Evolutionary conservation across 176 grass and related monocot genomes (phyloP), one percentile per base, ranked within the genome.

Genomic region (Secale cereale): DNA sequence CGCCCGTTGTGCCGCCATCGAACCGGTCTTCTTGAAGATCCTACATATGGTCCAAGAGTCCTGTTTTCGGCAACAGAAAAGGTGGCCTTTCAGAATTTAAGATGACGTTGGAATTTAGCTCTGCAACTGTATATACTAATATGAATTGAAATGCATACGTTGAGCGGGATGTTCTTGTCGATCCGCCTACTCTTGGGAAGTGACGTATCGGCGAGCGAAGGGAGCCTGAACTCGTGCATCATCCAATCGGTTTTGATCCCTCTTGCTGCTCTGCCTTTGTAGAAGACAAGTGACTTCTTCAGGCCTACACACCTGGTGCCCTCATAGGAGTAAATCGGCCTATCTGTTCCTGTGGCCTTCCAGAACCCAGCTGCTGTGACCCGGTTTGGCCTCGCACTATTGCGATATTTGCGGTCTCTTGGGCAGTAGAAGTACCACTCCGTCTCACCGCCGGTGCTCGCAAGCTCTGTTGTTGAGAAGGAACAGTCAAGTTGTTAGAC

Each of bases 371-470:
- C 91, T 25, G 90, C 73, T 5, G 97, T 99, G 13, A 99, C 97
- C 63, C 94, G 80, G 80, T 99, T 99, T 1, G 97, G 97, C 69
- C 97, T 91, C 2, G 71, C 67, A 11, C 94, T 99, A 45, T 97
- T 99, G 57, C 97, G 86, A 7, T 94, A 99, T 74, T 99, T 99
- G 7, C 97, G 54, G 62, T 97, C 97, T 56, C 97, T 97, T 11
- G 88, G 97, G 26, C 97, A 99, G 85, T 97, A 97, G 90, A 99
- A 99, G 77, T 99, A 99, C 94, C 88, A 99, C 82, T 99, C 97
- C 26, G 88, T 99, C 66, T 99, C 52, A 22, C 52, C 94, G 14
- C 97, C 94, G 2, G 90, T 99, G 30, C 90, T 96, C 5, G 94
- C 97, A 39, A 99, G 88, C 84, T 94, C 97, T 99, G 64, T 71